Evolutionary conservation across 2,329 filamentous ascomycete species (phyloP), one percentile per base, ranked within the genome.

Genomic region (Lachnellula willkommii): DNA sequence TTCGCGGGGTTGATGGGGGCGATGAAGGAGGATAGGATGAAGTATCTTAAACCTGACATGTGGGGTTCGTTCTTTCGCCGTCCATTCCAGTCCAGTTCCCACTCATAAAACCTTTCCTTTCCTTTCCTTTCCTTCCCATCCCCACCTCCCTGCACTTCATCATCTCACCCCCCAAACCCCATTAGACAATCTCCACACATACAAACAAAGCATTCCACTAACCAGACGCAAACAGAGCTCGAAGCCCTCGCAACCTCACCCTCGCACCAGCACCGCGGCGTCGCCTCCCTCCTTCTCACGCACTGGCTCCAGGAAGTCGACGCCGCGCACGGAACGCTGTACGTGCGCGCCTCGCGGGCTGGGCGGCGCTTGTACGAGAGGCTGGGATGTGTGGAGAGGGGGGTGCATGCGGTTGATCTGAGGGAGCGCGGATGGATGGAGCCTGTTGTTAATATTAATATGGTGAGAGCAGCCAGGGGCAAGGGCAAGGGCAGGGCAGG

Each of bases 1-100:
- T 53, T 53, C 28, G 28, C 32, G 42, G 50, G 50, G 17, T 47
- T 53, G 42, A 53, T 53, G 50, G 47, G 47, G 9, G 3, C 8
- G 17, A 53, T 53, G 50, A 53, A 53, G 50, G 50, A 53, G 50
- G 50, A 53, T 12, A 53, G 47, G 28, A 53, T 53, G 42, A 53
- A 53, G 50, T 53, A 53, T 39, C 47, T 26, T 47, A 47, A 47
- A 53, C 46, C 46, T 2, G 28, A 53, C 37, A 53, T 53, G 50
- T 53, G 50, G 50, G 50, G 50, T 53, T 47, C 42, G 39, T 24
- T 52, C n/a, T n/a, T n/a, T n/a, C 3, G 4, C 22, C 22, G 2
- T 24, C 22, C 22, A 24, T 24, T 24, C 22, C 22, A 24, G 22
- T 24, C 24, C 40, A 36, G 40, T 37, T 46, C 24, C 35, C 40